Conservation (phyloP, 1,284 basidiomycete genomes). For the Sanguinoderma infundibulare region DNA sequence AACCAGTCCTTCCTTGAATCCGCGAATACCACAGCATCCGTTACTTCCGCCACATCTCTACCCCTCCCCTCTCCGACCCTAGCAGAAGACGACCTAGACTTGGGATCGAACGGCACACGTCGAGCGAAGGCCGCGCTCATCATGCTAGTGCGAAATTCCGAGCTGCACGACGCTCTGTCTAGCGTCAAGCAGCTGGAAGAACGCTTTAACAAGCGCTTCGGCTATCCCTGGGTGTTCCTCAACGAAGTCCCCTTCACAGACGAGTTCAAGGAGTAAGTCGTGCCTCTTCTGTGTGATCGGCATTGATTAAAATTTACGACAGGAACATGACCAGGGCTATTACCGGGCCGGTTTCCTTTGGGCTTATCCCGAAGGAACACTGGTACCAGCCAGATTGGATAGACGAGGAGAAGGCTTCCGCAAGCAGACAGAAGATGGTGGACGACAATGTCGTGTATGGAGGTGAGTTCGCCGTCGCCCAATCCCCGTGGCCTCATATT, state of each 20-base stretch:
- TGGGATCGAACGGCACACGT: slow-evolving; percentile 11
- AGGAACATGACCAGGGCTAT: slow-evolving; percentile 46
- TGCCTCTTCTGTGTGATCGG: background rate
- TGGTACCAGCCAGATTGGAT: slow-evolving; percentile 91
- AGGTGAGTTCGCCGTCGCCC: slow-evolving; percentile 42
- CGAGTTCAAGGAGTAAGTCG: slow-evolving; percentile 64
- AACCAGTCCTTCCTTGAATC: background rate
- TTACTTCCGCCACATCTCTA: background rate
- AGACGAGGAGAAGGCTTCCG: slow-evolving; percentile 76
- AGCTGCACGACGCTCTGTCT: slow-evolving; percentile 62
- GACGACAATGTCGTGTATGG: slow-evolving; percentile 86
- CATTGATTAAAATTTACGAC: background rate
- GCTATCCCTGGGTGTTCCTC: slow-evolving; percentile 77
- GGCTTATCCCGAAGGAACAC: slow-evolving; percentile 60
- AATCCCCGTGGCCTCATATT: slow-evolving; percentile 33
- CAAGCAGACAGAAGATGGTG: slow-evolving; percentile 73
- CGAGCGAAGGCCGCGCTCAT: slow-evolving; percentile 39
- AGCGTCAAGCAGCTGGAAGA: slow-evolving; percentile 64
- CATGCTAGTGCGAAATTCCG: slow-evolving; percentile 70
- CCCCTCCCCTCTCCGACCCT: slow-evolving; percentile 3
- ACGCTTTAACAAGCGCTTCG: slow-evolving; percentile 66
- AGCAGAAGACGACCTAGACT: slow-evolving; percentile 8
- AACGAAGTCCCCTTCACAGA: slow-evolving; percentile 76
- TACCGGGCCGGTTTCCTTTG: slow-evolving; percentile 45
- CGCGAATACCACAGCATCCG: slow-evolving; percentile 7